Evolutionary conservation across 352 stramenopile species (phyloP).

Genomic region (Globisporangium orthogonon): DNA sequence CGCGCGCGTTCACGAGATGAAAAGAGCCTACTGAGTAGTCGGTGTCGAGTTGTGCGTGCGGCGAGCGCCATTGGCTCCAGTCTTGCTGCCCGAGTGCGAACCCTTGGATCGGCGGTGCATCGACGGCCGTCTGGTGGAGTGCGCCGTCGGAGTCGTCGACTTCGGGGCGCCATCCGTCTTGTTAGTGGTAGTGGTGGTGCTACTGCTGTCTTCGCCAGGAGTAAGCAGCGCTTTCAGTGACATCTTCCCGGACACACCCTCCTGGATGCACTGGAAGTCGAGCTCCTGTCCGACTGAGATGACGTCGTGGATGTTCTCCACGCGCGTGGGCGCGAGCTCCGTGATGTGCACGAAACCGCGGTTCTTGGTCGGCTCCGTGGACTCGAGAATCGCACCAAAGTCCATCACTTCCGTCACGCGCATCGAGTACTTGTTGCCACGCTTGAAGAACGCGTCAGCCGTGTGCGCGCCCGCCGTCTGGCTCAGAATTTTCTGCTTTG

Average conservation of each 20-base stretch:
- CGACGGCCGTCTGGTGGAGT: conserved; percentile 25
- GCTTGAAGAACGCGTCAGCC: conserved; percentile 64
- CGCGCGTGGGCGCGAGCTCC: conserved; percentile 73
- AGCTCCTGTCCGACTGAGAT: conserved; percentile 68
- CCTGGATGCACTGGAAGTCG: conserved; percentile 76
- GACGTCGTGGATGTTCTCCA: conserved; percentile 57
- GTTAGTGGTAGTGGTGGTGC: background rate
- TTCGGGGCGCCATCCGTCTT: conserved; percentile 1
- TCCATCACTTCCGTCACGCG: conserved; percentile 93
- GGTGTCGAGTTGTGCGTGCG: conserved; percentile 5
- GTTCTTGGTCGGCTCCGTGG: conserved; percentile 57
- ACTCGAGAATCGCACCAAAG: conserved; percentile 92
- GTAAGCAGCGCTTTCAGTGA: conserved; percentile 55
- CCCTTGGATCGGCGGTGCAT: conserved; percentile 17
- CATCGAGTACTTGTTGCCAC: conserved; percentile 88
- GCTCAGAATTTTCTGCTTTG: conserved; percentile 62
- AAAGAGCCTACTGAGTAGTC: background rate
- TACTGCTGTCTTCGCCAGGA: background rate
- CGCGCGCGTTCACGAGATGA: background rate
- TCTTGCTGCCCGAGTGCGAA: conserved; percentile 8
- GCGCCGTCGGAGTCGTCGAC: background rate
- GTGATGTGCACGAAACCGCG: conserved; percentile 94
- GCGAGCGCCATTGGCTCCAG: background rate
- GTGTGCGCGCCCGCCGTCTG: conserved; percentile 20
- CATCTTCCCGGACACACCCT: conserved; percentile 77